Evolutionary conservation across 2,329 filamentous ascomycete species (phyloP).

Genomic region (Sporothrix euskadiensis): DNA sequence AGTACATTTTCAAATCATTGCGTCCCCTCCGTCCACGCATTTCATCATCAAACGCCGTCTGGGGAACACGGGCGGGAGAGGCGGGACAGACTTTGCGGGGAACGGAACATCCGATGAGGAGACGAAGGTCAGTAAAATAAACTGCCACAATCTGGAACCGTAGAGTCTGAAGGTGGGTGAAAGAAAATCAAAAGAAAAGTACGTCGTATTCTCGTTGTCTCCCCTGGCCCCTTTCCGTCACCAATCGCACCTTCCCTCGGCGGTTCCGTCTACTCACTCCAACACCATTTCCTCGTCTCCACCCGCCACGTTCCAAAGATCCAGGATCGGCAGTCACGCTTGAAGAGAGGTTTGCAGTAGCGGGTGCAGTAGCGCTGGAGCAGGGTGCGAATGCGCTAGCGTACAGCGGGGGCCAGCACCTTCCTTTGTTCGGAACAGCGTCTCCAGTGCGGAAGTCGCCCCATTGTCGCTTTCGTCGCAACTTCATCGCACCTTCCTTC

Average conservation of each 20-base stretch:
- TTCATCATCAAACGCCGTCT: not conserved
- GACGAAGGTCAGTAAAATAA: too few relatives aligned
- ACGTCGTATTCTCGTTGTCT: not conserved
- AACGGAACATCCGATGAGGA: not conserved
- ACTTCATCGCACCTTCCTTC: not conserved
- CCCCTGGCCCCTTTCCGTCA: not conserved
- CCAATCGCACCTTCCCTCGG: not conserved
- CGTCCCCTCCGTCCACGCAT: not conserved
- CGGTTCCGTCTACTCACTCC: constrained; percentile 8
- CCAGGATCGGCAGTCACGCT: not conserved
- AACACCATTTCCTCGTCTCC: not conserved
- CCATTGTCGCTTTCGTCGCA: not conserved
- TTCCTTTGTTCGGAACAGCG: not conserved
- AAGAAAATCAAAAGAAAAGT: constrained; percentile 1
- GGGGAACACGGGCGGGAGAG: not conserved
- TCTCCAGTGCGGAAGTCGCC: not conserved
- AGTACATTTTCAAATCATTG: not conserved
- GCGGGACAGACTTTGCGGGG: not conserved
- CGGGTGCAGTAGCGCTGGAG: not conserved
- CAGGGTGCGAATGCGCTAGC: not conserved
- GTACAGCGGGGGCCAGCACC: not conserved
- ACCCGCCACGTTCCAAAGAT: not conserved
- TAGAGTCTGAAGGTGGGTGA: not conserved
- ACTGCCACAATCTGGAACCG: not conserved
- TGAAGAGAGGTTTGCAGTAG: not conserved